Evolutionary conservation across 805 yeast species (phyloP), one percentile per base, ranked within the genome.

Genomic region (Candida argentea): DNA sequence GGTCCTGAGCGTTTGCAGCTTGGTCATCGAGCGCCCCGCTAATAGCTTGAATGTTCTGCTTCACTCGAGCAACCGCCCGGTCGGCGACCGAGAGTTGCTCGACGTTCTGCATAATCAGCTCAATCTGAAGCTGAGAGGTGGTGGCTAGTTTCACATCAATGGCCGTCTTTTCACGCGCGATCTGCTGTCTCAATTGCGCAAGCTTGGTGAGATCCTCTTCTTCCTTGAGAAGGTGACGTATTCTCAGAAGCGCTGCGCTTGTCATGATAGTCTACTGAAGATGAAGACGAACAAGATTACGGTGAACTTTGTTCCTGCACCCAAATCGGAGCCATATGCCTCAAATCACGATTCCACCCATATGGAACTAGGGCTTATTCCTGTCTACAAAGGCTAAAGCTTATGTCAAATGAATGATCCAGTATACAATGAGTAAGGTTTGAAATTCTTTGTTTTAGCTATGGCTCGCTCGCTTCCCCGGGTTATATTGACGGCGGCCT

Each of bases 111-210:
- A 71, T 53, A 2, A 81, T 67, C 6, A 69, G 54, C 25, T 71
- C 75, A 32, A 73, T 68, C 39, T 76, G 84, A 22, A 65, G 65
- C 44, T 70, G 73, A n/a, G 84, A 71, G 28, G 78, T 80, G 22
- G 79, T 55, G 42, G 71, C 73, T 37, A 89, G 59, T 46, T 85
- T 89, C 26, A 77, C 62, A 40, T 84, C 95, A 8, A 85, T 60
- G 3, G 80, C 67, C 0, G 78, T 65, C 48, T 82, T 83, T 44
- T 89, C 95, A 37, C 76, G 76, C 5, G 49, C 35, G 26, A 80
- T 52, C 33, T 73, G 79, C 29, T 66, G 71, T 31, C 67, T 68
- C 16, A 80, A 51, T 6, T 60, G 52, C 7, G 59, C 52, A 5
- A 79, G 63, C 32, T 69, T 73, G 28, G 62, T 69, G 22, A 78